These are phyloP conservation scores for Aspergillus luchuensis DNA, from an alignment of 2,329 filamentous ascomycete genomes.

Conservation along the genomic window DNA sequence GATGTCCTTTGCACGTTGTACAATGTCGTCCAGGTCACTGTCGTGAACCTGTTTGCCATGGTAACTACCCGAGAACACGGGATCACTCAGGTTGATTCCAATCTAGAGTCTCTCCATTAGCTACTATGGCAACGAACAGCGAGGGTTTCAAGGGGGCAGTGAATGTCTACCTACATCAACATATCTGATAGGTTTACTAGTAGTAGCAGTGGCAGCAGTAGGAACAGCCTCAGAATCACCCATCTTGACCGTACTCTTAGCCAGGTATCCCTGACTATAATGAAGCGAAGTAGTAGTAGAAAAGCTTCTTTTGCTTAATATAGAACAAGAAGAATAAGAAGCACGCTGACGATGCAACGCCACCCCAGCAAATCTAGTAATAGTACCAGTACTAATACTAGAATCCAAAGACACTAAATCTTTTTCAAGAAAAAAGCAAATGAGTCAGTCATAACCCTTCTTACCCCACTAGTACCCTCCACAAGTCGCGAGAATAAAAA, in stretches of 20 bases:
- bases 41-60: constrained; percentile 69
- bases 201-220: too few relatives aligned
- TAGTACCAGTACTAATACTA: constrained; percentile 14
- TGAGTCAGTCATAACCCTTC: neutral
- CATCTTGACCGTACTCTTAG: constrained; percentile 34
- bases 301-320: constrained; percentile 11
- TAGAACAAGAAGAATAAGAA: constrained; percentile 6
- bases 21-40: constrained; percentile 60
- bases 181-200: constrained; percentile 43
- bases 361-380: too few relatives aligned
- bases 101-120: constrained; percentile 54
- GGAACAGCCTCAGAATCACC: constrained; percentile 24
- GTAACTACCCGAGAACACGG: constrained; percentile 82
- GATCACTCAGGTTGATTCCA: constrained; percentile 94
- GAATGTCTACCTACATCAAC: constrained; percentile 45
- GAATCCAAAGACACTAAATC: neutral
- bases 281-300: constrained; percentile 8
- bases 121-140: neutral
- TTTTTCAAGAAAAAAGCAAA: neutral
- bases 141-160: neutral
- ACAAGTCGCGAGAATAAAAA: neutral
- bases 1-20: constrained; percentile 74
- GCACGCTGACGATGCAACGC: neutral
- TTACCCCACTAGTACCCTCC: neutral
- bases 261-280: constrained; percentile 2